A percentile compares a stretch with the other conserved stretches of the same genome.
These are phyloP conservation scores for Coniochaeta sp. DNA, from an alignment of 2,329 filamentous ascomycete species.

Conservation along the genomic window DNA sequence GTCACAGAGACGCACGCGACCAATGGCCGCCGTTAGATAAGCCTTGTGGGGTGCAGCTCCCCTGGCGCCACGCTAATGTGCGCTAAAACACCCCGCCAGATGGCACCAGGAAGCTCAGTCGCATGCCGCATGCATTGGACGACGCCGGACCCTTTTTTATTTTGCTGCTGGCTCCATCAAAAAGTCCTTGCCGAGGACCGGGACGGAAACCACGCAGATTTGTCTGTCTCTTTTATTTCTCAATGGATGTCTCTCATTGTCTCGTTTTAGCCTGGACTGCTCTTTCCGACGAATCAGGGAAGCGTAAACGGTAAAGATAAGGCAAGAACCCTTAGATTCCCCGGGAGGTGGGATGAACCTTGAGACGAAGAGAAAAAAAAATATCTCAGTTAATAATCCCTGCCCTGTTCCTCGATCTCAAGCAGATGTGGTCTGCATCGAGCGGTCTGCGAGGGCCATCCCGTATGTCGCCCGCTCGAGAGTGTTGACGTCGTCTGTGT, in stretches of 20 bases:
- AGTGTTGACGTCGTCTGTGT: background rate
- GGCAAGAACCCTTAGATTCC: background rate
- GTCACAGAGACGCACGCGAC: background rate
- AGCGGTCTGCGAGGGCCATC: background rate
- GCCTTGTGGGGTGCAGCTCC: background rate
- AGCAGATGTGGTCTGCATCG: background rate
- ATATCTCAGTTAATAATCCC: background rate
- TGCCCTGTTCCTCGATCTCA: too few species aligned
- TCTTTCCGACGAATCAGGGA: background rate
- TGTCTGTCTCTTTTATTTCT: too few species aligned
- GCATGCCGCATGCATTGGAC: background rate
- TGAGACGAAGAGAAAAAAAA: too few species aligned
- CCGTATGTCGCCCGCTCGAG: background rate
- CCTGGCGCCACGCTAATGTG: background rate
- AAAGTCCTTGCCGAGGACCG: background rate
- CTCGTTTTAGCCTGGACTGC: background rate
- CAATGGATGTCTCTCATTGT: too few species aligned
- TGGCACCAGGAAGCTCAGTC: too few species aligned
- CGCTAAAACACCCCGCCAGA: slow-evolving; percentile 2
- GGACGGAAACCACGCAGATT: slow-evolving; percentile 1
- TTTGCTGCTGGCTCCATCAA: too few species aligned
- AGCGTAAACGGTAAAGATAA: background rate
- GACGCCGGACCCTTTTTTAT: background rate
- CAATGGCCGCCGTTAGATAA: background rate
- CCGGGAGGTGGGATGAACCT: background rate